Evolutionary conservation across 164 flowering plant genomes (phyloP).

Genomic region (Vitis rupestris): DNA sequence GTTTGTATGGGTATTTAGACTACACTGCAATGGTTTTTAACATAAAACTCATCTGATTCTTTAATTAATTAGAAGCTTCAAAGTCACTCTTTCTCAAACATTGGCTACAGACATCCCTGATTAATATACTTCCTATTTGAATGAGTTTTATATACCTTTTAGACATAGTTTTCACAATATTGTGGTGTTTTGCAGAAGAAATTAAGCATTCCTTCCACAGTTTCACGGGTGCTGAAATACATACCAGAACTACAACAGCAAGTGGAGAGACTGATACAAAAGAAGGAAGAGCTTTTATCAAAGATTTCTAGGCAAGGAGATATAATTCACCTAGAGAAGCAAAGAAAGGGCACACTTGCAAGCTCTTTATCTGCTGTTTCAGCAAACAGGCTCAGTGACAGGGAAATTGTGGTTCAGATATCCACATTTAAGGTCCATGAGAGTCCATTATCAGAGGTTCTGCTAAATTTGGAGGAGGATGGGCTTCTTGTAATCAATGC

Average conservation of each 20-base stretch:
- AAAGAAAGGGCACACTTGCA: neutral
- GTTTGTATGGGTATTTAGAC: too few relatives aligned
- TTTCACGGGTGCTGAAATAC: conserved; percentile 51
- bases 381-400: conserved; percentile 30
- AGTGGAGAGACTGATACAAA: conserved; percentile 37
- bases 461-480: conserved; percentile 42
- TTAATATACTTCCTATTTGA: neutral
- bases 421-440: conserved; percentile 19
- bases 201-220: conserved; percentile 57
- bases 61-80: too few relatives aligned
- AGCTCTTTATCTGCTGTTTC: conserved; percentile 23
- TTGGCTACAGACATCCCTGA: too few relatives aligned
- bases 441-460: conserved; percentile 34
- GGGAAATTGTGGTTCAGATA: conserved; percentile 50
- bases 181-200: conserved; percentile 40
- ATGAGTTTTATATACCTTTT: neutral
- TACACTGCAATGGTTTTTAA: too few relatives aligned
- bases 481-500: conserved; percentile 45
- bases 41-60: too few relatives aligned
- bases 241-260: conserved; percentile 62
- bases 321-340: neutral
- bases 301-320: conserved; percentile 23
- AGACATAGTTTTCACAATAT: neutral
- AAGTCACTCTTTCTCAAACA: too few relatives aligned
- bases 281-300: conserved; percentile 42